A percentile compares a stretch with the other conserved stretches of the same genome.
These are phyloP conservation scores for Chaetomiaceae sp. DNA, from an alignment of 2,329 filamentous ascomycete genomes.

Conservation along the genomic window DNA sequence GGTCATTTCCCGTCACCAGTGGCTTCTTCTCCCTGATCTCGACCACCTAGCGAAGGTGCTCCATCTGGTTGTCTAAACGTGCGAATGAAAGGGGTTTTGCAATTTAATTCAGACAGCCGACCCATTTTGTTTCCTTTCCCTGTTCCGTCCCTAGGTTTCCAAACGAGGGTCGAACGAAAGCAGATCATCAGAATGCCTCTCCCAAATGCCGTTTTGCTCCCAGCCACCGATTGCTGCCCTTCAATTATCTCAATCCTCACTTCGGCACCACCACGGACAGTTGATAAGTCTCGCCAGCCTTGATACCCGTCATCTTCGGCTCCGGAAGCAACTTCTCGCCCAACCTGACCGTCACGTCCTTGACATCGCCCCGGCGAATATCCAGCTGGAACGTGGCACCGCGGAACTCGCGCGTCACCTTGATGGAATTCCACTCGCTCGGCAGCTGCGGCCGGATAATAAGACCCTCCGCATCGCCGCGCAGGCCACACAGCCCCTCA, in stretches of 20 bases:
- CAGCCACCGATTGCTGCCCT: neutral
- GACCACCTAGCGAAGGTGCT: constrained; percentile 9
- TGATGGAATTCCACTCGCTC: constrained; percentile 41
- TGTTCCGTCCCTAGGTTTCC: neutral
- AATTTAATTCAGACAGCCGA: constrained; percentile 1
- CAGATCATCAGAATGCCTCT: neutral
- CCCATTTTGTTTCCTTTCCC: neutral
- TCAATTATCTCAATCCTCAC: neutral
- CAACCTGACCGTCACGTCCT: constrained; percentile 38
- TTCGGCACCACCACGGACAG: constrained; percentile 36
- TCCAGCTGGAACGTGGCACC: constrained; percentile 47
- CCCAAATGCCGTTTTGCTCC: neutral
- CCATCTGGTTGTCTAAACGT: constrained; percentile 5
- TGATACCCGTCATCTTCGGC: constrained; percentile 39
- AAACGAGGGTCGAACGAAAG: neutral
- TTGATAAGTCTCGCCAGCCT: constrained; percentile 42
- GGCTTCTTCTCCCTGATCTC: neutral
- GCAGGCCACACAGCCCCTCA: constrained; percentile 51
- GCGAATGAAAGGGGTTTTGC: neutral
- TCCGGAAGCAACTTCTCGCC: constrained; percentile 38
- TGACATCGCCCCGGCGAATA: constrained; percentile 40
- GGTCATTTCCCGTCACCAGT: neutral
- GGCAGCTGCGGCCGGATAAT: constrained; percentile 48
- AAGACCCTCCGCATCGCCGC: constrained; percentile 46
- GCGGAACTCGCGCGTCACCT: constrained; percentile 45